A percentile compares a stretch with the other conserved stretches of the same genome.
These are phyloP conservation scores for Alternaria burnsii DNA, from an alignment of 2,329 filamentous ascomycete species.

Conservation along the genomic window DNA sequence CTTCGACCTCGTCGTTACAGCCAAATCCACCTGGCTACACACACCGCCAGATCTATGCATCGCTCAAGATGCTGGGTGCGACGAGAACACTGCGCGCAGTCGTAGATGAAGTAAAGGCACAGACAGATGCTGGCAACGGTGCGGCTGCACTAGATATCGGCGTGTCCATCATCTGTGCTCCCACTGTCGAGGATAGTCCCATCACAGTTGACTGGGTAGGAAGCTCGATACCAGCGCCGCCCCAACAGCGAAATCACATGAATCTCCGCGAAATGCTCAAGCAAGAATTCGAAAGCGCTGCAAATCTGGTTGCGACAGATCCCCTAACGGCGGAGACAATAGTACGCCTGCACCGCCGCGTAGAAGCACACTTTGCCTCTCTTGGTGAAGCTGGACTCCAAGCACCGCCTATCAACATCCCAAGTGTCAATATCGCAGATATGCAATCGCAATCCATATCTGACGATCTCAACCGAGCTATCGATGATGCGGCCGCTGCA, in stretches of 20 bases:
- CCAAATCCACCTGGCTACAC: slow-evolving; percentile 71
- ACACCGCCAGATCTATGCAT: slow-evolving; percentile 72
- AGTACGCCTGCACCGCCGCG: slow-evolving; percentile 69
- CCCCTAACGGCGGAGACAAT: slow-evolving; percentile 66
- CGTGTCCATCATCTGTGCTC: slow-evolving; percentile 73
- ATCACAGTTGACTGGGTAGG: slow-evolving; percentile 46
- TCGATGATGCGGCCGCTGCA: slow-evolving; percentile 48
- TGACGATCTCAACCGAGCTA: slow-evolving; percentile 45
- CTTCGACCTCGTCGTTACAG: slow-evolving; percentile 59
- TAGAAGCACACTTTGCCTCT: slow-evolving; percentile 68
- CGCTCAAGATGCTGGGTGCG: slow-evolving; percentile 68
- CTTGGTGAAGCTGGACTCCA: slow-evolving; percentile 36
- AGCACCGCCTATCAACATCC: slow-evolving; percentile 37
- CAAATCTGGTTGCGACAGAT: slow-evolving; percentile 65
- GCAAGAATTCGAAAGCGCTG: slow-evolving; percentile 66
- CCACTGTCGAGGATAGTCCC: slow-evolving; percentile 55
- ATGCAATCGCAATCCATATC: slow-evolving; percentile 39
- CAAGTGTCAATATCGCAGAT: slow-evolving; percentile 38
- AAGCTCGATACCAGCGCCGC: slow-evolving; percentile 36
- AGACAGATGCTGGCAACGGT: slow-evolving; percentile 67
- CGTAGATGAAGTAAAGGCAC: slow-evolving; percentile 71
- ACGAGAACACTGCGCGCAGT: slow-evolving; percentile 68
- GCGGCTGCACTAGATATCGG: slow-evolving; percentile 74
- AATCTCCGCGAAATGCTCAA: slow-evolving; percentile 69
- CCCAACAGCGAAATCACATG: slow-evolving; percentile 52